These are phyloP conservation scores for Rozella allomycis DNA, from an alignment of 371 early-diverging fungal genomes.

Conservation along the genomic window DNA sequence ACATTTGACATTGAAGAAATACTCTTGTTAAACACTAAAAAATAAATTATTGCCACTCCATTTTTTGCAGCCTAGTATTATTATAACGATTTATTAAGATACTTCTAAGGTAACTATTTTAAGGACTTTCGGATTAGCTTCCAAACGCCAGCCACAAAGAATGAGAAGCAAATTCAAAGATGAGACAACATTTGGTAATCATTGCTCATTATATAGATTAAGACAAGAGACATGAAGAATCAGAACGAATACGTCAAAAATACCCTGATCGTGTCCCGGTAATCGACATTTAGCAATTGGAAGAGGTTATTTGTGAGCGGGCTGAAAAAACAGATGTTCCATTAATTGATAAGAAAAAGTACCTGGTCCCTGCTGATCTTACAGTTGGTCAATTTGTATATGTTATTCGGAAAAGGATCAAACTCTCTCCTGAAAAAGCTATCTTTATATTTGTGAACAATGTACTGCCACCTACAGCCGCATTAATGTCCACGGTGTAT, in stretches of 20 bases:
- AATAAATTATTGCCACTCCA: no score
- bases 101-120: no score
- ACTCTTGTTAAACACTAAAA: no score
- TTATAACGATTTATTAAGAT: no score
- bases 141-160: background rate
- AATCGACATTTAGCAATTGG: slow-evolving; percentile 65
- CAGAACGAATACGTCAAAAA: slow-evolving; percentile 81
- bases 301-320: slow-evolving; percentile 63
- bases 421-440: slow-evolving; percentile 66
- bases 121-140: no score
- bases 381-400: slow-evolving; percentile 95
- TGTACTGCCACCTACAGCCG: slow-evolving; percentile 61
- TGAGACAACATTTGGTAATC: background rate
- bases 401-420: slow-evolving; percentile 46
- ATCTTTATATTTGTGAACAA: slow-evolving; percentile 92
- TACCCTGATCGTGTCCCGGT: slow-evolving; percentile 92
- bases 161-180: background rate
- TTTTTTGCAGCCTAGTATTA: no score
- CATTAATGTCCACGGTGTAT: slow-evolving; percentile 67
- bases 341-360: slow-evolving; percentile 92
- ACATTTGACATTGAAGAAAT: no score
- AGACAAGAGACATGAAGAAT: slow-evolving; percentile 90
- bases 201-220: no score
- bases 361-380: slow-evolving; percentile 77
- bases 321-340: slow-evolving; percentile 86